A percentile compares a stretch with the other conserved stretches of the same genome.
Conservation (phyloP, 768 basidiomycete species). For the Mrakia gelida region DNA sequence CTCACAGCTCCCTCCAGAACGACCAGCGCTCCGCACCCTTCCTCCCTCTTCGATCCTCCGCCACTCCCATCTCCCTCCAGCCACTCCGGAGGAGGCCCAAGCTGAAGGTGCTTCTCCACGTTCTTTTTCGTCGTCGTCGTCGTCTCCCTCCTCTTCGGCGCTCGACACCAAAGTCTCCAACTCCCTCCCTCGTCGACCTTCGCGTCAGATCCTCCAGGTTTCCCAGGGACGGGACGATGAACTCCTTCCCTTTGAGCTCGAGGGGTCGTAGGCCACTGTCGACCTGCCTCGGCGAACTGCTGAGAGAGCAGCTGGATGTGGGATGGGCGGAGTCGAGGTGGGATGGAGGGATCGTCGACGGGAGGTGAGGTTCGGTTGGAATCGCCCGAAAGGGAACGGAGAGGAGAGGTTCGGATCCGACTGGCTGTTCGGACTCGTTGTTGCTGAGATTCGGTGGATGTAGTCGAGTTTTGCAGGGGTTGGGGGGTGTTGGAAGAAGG, state of each 20-base stretch:
- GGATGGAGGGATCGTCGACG: not conserved
- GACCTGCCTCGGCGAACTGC: not conserved
- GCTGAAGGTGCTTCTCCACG: not conserved
- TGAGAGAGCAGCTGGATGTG: not conserved
- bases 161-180: conserved; percentile 3
- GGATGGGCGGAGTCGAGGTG: not conserved
- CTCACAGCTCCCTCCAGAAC: not conserved
- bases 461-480: not conserved
- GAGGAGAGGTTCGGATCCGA: not conserved
- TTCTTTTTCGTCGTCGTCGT: not conserved
- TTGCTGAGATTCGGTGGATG: not conserved
- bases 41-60: not conserved
- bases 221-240: not conserved
- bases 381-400: not conserved
- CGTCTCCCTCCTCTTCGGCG: not conserved
- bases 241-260: not conserved
- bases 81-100: not conserved
- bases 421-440: not conserved
- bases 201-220: not conserved
- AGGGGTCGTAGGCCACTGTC: not conserved
- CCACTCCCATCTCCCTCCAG: not conserved
- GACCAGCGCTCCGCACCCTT: not conserved
- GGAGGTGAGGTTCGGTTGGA: not conserved
- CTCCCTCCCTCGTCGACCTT: not conserved
- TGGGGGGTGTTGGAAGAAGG: not conserved